Base-by-base conservation (phyloP, 192 early-diverging fungal genomes). In the Phlyctochytrium arcticum region DNA sequence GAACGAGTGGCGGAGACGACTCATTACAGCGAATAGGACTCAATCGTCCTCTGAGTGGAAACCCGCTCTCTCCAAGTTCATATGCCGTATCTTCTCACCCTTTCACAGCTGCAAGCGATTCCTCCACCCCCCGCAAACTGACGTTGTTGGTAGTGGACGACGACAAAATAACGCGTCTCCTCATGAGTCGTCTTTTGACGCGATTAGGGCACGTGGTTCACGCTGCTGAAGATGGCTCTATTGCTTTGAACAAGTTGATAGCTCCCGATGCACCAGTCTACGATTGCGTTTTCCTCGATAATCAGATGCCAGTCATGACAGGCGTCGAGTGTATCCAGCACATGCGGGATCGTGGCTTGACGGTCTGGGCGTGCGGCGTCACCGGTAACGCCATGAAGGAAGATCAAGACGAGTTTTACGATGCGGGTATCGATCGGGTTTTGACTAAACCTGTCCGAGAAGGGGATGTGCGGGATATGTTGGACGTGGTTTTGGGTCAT, bases 231-330 rank as follows among this genome's bases (percentile, higher is more conserved):
- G 64, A 66, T 32, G 64, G 64, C 17, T 6, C 42, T 15, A 66
- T 57, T 32, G 64, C 64, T 17, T 34, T 66, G 26, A 34, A 57
- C 3, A 66, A 44, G 15, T 10, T 66, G 19, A 32, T n/a, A 30
- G 30, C 29, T 27, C 27, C 54, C 21, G 39, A n/a, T 17, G 44
- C 9, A 30, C n/a, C 48, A 36, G 12, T n/a, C 48, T 66, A 31
- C 33, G 64, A 66, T 34, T 32, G 55, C 17, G 33, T 66, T 19
- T 57, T 66, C 30, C 37, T 66, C 36, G 64, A 66, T 48, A 66
- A 66, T 35, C 53, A 57, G 39, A 66, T 66, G 64, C 64, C 64
- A 29, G 54, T 64, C 15, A 64, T 64, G 62, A 64, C 62, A 26
- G 62, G 62, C 29, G 62, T 64, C 12, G 62, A 66, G 48, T 66